Evolutionary conservation across 176 grass and related monocot species (phyloP).

Genomic region (Carex pumila): DNA sequence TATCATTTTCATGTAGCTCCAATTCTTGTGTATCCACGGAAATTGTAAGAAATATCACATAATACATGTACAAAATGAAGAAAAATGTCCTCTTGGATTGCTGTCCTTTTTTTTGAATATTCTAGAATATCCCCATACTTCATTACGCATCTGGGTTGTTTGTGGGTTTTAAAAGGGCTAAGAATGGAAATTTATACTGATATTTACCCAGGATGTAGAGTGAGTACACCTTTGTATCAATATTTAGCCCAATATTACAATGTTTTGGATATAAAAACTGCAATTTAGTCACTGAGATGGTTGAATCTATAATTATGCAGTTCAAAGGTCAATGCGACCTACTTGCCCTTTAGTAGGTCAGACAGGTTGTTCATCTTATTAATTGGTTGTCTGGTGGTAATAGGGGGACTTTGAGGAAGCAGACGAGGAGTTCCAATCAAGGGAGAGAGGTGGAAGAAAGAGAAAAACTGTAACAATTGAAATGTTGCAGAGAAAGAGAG

Average conservation of each 20-base stretch:
- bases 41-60: neutral
- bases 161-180: neutral
- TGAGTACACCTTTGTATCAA: too few relatives aligned
- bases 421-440: neutral
- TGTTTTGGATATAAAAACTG: too few relatives aligned
- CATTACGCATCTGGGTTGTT: neutral
- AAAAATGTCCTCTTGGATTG: neutral
- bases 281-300: too few relatives aligned
- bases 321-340: neutral
- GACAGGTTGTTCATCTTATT: neutral
- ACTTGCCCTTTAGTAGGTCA: neutral
- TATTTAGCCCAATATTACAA: too few relatives aligned
- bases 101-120: neutral
- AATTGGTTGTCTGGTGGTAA: neutral
- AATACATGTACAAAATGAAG: neutral
- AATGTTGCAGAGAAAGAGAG: slow-evolving; percentile 14
- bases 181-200: neutral
- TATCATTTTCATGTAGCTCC: neutral
- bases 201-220: neutral
- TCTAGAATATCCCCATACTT: too few relatives aligned
- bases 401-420: slow-evolving; percentile 17
- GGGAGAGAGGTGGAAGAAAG: slow-evolving; percentile 22
- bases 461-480: slow-evolving; percentile 16
- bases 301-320: too few relatives aligned
- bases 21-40: neutral